Percentiles rank a stretch among this genome's conserved stretches.
phyloP scores from a whole-genome alignment of 768 basidiomycete species.

The Phanerodontia chrysosporium region DNA sequence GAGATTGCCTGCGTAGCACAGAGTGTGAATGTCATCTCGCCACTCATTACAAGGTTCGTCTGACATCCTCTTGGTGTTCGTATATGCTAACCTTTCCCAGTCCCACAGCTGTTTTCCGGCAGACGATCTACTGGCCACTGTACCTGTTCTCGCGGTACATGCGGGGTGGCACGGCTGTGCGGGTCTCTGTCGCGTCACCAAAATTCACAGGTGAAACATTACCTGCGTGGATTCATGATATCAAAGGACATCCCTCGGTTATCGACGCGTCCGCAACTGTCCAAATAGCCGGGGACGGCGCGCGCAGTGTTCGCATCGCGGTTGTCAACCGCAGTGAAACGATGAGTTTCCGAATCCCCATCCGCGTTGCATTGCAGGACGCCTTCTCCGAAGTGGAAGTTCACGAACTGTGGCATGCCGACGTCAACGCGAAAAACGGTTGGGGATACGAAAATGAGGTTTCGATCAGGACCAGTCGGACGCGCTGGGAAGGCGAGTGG shows the following conservation, averaged over 20 bases:
- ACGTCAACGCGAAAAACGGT: constrained; percentile 39
- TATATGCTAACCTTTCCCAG: constrained; percentile 27
- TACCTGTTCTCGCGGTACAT: constrained; percentile 54
- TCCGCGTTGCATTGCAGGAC: constrained; percentile 35
- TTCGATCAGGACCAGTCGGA: constrained; percentile 32
- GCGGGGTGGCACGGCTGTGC: constrained; percentile 43
- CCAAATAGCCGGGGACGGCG: constrained; percentile 18
- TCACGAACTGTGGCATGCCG: constrained; percentile 49
- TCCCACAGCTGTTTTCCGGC: constrained; percentile 36
- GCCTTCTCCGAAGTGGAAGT: constrained; percentile 32
- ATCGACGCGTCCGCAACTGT: constrained; percentile 48
- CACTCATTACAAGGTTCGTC: constrained; percentile 29
- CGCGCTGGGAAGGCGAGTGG: constrained; percentile 33
- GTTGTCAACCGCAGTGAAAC: constrained; percentile 48
- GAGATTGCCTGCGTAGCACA: constrained; percentile 62
- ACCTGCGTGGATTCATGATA: constrained; percentile 45
- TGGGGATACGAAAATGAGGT: constrained; percentile 35
- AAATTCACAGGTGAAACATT: constrained; percentile 44
- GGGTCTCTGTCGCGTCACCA: constrained; percentile 34
- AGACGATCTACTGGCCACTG: constrained; percentile 49
- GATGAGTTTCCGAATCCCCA: constrained; percentile 28
- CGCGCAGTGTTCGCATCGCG: constrained; percentile 42
- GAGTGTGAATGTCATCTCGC: constrained; percentile 47
- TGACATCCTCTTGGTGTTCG: not conserved
- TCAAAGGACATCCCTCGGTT: constrained; percentile 36